A percentile compares a stretch with the other conserved stretches of the same genome.
These are phyloP conservation scores for Leptodontidium sp. DNA, from an alignment of 2,329 filamentous ascomycete genomes.

Conservation along the genomic window DNA sequence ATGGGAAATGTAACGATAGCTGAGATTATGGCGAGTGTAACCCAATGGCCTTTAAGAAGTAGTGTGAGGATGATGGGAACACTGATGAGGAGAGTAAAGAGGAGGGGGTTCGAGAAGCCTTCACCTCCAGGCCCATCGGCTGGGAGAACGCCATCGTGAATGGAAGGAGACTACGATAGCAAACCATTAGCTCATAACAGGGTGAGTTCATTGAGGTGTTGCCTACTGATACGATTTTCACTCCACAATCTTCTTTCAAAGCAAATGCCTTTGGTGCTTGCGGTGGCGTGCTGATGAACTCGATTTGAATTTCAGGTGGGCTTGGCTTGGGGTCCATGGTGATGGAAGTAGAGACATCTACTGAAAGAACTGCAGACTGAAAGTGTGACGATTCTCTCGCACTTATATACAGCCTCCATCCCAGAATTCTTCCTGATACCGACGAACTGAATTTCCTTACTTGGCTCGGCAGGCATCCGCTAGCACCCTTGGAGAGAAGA, in stretches of 20 bases:
- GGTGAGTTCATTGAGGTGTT: no score
- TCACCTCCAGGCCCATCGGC: conserved; percentile 42
- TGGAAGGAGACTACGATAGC: conserved; percentile 37
- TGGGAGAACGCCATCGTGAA: conserved; percentile 40
- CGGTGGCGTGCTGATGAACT: neutral
- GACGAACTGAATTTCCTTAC: neutral
- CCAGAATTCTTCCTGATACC: neutral
- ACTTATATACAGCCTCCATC: neutral
- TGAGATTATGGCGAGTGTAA: conserved; percentile 34
- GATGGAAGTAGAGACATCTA: neutral
- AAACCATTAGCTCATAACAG: no score
- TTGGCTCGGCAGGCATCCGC: neutral
- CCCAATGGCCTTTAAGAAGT: conserved; percentile 33
- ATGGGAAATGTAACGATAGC: conserved; percentile 37
- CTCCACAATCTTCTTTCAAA: conserved; percentile 39
- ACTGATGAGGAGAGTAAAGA: conserved; percentile 36
- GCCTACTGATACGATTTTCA: conserved; percentile 41
- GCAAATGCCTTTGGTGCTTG: neutral
- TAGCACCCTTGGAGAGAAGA: neutral
- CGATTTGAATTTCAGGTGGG: neutral
- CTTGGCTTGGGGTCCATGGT: neutral
- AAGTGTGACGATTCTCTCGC: neutral
- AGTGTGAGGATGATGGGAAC: conserved; percentile 18
- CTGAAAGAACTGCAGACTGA: neutral
- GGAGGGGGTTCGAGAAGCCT: conserved; percentile 41